Evolutionary conservation across 805 yeast genomes (phyloP).

Genomic region (Sungouiozyma intestinalis): DNA sequence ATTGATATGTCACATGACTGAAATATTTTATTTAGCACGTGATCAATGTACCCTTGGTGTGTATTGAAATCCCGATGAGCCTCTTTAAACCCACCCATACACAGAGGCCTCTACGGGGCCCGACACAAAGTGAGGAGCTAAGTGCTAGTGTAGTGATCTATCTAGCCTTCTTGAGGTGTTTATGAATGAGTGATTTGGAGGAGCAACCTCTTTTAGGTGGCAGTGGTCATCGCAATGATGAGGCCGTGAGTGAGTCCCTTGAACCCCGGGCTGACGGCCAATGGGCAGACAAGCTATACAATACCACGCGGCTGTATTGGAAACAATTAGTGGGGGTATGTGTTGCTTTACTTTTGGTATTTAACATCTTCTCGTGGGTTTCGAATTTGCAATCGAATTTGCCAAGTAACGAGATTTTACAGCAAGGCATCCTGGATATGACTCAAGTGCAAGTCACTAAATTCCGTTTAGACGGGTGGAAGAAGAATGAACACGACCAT

Average conservation of each 20-base stretch:
- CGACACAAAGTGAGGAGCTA: too few species aligned
- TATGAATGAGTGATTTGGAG: not conserved
- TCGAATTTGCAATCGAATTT: not conserved
- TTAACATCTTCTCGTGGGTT: not conserved
- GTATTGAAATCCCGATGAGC: too few species aligned
- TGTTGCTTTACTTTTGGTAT: not conserved
- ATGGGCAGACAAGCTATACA: not conserved
- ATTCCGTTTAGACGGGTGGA: slow-evolving; percentile 25
- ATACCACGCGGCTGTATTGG: not conserved
- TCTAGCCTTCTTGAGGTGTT: too few species aligned
- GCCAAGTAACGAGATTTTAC: slow-evolving; percentile 9
- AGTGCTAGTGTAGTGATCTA: too few species aligned
- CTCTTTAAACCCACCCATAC: too few species aligned
- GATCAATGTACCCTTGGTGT: too few species aligned
- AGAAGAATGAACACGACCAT: slow-evolving; percentile 8
- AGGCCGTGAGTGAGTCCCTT: too few species aligned
- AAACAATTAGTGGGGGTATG: not conserved
- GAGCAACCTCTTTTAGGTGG: not conserved
- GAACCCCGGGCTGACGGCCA: not conserved
- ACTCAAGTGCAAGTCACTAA: slow-evolving; percentile 15
- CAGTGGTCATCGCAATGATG: not conserved
- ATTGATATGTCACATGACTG: too few species aligned
- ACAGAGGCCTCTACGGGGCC: not conserved
- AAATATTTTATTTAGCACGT: too few species aligned
- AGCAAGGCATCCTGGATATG: slow-evolving; percentile 9